These are phyloP conservation scores for Elaeis oleifera DNA, from an alignment of 202 grass and related monocot species.

Conservation along the genomic window DNA sequence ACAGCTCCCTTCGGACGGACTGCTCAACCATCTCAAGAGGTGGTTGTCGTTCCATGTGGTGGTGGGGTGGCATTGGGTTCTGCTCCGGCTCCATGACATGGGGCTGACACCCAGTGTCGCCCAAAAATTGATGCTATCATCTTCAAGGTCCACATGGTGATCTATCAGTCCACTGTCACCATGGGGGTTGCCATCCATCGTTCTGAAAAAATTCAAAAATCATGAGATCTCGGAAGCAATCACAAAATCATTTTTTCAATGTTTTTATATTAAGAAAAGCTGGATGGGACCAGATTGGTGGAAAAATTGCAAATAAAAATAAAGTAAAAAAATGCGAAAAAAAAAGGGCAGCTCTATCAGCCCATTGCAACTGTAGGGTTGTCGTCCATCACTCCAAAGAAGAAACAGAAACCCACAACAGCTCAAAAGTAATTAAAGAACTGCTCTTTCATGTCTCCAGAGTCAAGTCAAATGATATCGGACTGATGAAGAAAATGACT, in stretches of 20 bases:
- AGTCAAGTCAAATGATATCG: neutral
- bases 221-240: too few relatives aligned
- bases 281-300: too few relatives aligned
- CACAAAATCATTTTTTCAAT: too few relatives aligned
- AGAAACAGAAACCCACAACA: neutral
- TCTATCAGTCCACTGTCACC: conserved; percentile 49
- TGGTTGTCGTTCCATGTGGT: conserved; percentile 10
- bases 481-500: too few relatives aligned
- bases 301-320: too few relatives aligned
- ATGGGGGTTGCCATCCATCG: conserved; percentile 15
- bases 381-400: conserved; percentile 18
- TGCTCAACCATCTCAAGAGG: conserved; percentile 29
- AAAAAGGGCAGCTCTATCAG: conserved; percentile 39
- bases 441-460: neutral
- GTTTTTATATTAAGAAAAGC: too few relatives aligned
- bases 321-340: too few relatives aligned
- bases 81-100: conserved; percentile 58
- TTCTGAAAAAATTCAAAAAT: too few relatives aligned
- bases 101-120: conserved; percentile 65
- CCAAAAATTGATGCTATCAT: conserved; percentile 98
- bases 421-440: conserved; percentile 1
- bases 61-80: conserved; percentile 26
- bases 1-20: conserved; percentile 56
- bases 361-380: conserved; percentile 17
- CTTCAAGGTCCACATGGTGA: conserved; percentile 67